These are phyloP conservation scores for Cystoisospora suis DNA, from an alignment of 169 alveolate genomes.

Conservation along the genomic window DNA sequence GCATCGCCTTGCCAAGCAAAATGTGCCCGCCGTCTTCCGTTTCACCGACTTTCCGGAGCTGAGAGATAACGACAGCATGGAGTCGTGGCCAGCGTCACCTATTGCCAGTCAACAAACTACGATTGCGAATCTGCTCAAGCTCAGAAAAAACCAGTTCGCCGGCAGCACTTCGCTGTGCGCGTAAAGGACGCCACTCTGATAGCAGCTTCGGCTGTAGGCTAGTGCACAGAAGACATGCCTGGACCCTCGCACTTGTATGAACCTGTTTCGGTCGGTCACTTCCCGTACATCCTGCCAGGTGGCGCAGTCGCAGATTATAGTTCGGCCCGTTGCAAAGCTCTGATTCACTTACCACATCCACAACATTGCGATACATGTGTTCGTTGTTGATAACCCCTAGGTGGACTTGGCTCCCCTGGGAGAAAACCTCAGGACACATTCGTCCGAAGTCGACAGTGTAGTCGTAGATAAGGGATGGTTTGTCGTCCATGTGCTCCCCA, in stretches of 20 bases:
- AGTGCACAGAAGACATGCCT: too few species aligned
- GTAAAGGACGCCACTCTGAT: too few species aligned
- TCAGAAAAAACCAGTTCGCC: not conserved
- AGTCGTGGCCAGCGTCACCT: too few species aligned
- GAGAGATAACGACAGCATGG: not conserved
- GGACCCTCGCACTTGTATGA: too few species aligned
- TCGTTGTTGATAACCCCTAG: conserved; percentile 24
- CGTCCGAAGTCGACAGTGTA: conserved; percentile 14
- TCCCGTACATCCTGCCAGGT: too few species aligned
- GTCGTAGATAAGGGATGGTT: conserved; percentile 21
- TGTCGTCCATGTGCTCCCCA: conserved; percentile 7
- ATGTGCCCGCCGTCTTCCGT: conserved; percentile 33
- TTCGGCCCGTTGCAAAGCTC: too few species aligned
- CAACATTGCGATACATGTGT: not conserved
- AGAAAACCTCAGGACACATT: not conserved
- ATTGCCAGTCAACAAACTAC: too few species aligned
- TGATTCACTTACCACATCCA: not conserved
- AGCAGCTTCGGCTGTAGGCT: too few species aligned
- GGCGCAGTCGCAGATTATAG: too few species aligned
- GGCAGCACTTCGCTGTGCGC: not conserved
- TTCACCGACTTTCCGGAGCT: conserved; percentile 34
- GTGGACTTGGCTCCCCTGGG: not conserved
- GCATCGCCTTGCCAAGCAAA: conserved; percentile 25
- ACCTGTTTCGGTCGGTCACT: too few species aligned
- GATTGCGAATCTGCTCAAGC: too few species aligned